Evolutionary conservation across 139 green algal genomes (phyloP).

Genomic region (Yamagishiella unicocca): DNA sequence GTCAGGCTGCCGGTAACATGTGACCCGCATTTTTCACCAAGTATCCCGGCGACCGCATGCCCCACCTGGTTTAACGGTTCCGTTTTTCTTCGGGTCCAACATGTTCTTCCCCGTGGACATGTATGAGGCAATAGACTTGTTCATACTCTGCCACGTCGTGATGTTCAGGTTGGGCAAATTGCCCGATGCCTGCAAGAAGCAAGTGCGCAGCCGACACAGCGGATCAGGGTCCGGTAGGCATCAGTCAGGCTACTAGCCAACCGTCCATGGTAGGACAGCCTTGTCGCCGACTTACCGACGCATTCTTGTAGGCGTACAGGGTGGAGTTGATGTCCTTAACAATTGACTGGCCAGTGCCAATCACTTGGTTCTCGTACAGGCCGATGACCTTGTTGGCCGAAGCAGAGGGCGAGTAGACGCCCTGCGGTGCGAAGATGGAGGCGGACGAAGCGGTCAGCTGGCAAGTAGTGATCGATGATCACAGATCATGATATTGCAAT

Average conservation of each 20-base stretch:
- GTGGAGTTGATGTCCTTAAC: conserved; percentile 14
- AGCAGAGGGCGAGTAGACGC: neutral
- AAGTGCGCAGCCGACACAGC: too few species aligned
- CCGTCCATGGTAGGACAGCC: too few species aligned
- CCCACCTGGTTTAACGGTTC: conserved; percentile 15
- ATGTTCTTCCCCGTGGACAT: neutral
- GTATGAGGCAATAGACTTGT: neutral
- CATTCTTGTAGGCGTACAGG: neutral
- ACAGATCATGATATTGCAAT: too few species aligned
- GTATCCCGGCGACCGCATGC: neutral
- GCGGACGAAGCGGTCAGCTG: too few species aligned
- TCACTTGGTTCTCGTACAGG: conserved; percentile 11
- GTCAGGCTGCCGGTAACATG: too few species aligned
- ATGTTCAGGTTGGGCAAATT: neutral
- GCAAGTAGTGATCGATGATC: too few species aligned
- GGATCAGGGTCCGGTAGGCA: too few species aligned
- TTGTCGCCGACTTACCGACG: neutral
- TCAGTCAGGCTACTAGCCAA: too few species aligned
- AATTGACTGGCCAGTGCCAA: neutral
- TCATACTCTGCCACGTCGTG: neutral
- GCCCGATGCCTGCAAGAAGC: neutral
- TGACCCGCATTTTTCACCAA: too few species aligned
- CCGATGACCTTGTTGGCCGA: neutral
- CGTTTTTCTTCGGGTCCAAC: neutral
- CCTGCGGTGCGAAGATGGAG: too few species aligned